Base-by-base conservation (phyloP, 129 eudicot genomes). In the Flaveria ramosissima region DNA sequence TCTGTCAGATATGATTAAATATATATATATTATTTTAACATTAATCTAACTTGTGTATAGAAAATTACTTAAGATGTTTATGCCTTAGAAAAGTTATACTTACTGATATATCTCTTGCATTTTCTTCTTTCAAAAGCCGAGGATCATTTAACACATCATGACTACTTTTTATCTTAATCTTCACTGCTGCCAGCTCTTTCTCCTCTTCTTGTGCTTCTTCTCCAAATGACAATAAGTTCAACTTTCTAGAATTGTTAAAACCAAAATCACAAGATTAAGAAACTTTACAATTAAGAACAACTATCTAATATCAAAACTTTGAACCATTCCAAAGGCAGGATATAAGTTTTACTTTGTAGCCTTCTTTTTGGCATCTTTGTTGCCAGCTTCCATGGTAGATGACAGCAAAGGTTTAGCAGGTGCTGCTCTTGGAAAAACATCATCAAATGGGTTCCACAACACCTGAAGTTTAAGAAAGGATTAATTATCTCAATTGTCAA, bases 141-240 rank as follows among this genome's bases (percentile, higher is more conserved):
- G 97, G 98, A 89, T 93, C 97, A 81, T 93, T 78, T 83, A 93
- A 81, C 26, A 93, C 97, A 85, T 93, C 98, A 70, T 93, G 98
- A 55, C 98, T 93, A 67, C 98, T 93, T 72, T 75, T 90, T 77
- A 93, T 93, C 77, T 80, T 89, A 17, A 61, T 76, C 83, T 87
- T 88, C 56, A 84, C 89, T 71, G 85, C 86, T 61, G 90, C 88
- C 67, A 90, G 70, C 78, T 87, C 97, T 75, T 82, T 90, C 84
- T 90, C 97, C 87, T 93, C 98, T 77, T 93, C 96, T 85, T 93
- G 84, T 9, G 98, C 98, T 89, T 93, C 98, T 81, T 93, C 98
- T 70, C 98, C 97, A 80, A 93, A 93, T 50, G 98, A 93, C 77
- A 93, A 90, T 82, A 93, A 83, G 79, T 87, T 93, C 84, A 93